Evolutionary conservation across 306 rosid species (phyloP).

Genomic region (Arachis stenosperma): DNA sequence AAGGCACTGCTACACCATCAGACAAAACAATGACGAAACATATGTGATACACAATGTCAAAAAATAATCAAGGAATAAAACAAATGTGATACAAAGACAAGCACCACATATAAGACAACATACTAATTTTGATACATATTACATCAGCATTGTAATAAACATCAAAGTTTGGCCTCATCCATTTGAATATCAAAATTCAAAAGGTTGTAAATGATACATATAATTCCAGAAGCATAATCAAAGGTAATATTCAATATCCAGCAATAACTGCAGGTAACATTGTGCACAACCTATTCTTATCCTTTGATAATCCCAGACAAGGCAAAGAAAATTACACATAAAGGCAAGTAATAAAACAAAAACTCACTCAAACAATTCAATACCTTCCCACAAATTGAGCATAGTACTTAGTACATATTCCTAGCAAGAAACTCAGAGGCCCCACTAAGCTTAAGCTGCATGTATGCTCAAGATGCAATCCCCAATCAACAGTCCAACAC

Average conservation of each 20-base stretch:
- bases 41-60: neutral
- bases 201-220: neutral
- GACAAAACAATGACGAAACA: neutral
- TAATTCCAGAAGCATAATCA: neutral
- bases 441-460: neutral
- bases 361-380: constrained; percentile 17
- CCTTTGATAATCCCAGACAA: neutral
- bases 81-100: neutral
- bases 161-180: constrained; percentile 8
- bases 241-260: neutral
- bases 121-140: neutral
- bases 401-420: neutral
- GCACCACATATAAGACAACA: constrained; percentile 6
- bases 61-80: neutral
- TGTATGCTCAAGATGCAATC: constrained; percentile 23
- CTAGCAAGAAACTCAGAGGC: neutral
- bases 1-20: neutral
- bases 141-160: neutral
- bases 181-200: neutral
- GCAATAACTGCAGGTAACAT: constrained; percentile 1
- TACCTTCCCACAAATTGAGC: neutral
- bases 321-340: neutral
- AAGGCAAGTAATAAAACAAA: constrained; percentile 8
- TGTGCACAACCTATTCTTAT: neutral
- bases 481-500: constrained; percentile 15